These are phyloP conservation scores for Rhinocladiella similis DNA, from an alignment of 2,329 filamentous ascomycete genomes.

Conservation along the genomic window DNA sequence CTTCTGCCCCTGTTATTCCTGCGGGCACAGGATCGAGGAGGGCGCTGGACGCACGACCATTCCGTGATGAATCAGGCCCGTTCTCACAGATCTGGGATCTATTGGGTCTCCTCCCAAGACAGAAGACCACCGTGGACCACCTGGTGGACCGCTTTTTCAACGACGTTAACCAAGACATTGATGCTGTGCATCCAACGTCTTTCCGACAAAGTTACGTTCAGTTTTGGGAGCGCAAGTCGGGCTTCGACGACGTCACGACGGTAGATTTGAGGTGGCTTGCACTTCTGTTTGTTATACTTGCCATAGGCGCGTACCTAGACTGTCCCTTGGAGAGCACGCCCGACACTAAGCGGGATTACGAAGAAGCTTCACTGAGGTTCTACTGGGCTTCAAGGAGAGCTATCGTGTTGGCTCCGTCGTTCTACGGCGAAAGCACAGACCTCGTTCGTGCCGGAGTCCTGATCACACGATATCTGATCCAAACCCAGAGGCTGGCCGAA, in stretches of 20 bases:
- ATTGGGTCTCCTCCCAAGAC: background rate
- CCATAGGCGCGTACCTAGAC: background rate
- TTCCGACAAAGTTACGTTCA: background rate
- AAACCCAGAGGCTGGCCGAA: background rate
- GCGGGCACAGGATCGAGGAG: background rate
- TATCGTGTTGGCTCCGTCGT: conserved; percentile 1
- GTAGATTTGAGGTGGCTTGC: conserved; percentile 3
- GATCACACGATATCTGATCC: conserved; percentile 4
- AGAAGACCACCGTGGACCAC: background rate
- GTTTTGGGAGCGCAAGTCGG: conserved; percentile 5
- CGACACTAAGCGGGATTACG: background rate
- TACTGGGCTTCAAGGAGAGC: conserved; percentile 5
- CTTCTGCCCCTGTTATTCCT: background rate
- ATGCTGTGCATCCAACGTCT: background rate
- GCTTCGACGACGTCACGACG: conserved; percentile 2
- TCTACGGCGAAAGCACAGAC: conserved; percentile 5
- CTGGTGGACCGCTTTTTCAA: conserved; percentile 2
- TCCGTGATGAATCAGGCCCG: background rate
- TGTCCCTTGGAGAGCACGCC: background rate
- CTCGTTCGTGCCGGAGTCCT: conserved; percentile 1
- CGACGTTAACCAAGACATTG: background rate
- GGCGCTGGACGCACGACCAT: background rate
- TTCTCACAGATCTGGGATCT: conserved; percentile 4
- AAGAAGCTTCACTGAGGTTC: conserved; percentile 3
- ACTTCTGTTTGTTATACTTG: conserved; percentile 2